Base-by-base conservation (phyloP, 148 eudicot genomes). In the Rhododendron henanense region DNA sequence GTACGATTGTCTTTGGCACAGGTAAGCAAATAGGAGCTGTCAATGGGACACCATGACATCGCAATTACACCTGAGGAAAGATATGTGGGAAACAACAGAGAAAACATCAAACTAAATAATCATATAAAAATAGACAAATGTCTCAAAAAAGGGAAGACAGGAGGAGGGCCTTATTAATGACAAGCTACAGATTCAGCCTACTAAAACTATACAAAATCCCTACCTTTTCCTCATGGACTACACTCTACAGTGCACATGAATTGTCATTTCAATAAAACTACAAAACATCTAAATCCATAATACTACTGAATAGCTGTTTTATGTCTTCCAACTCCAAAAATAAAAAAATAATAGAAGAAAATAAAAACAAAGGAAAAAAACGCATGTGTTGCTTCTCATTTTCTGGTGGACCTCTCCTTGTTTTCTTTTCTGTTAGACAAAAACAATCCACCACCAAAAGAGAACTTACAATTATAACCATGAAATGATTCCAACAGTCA, bases 11-110 rank as follows among this genome's bases (percentile, higher is more conserved):
- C 99, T 88, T 97, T 95, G 83, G 94, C 98, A 90, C 99, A 95
- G 28, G 98, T 94, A 81, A 97, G 94, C 90, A 97, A 89, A 89
- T 93, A 97, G 57, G 98, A 92, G 92, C 94, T 94, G 71, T 97
- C 99, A 89, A 76, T 88, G 59, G 98, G 98, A 85, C 98, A 97
- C 99, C 99, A 97, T n/a, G 98, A 93, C 99, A 97, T 95, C 10
- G 98, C 93, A 90, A 97, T 93, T 57, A 97, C 98, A 84, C 99
- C 89, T 87, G 45, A 21, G 18, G 45, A 37, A 77, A 55, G 41
- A 78, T 23, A 76, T 57, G 23, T 23, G 14, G 33, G 63, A 39
- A 75, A 78, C 87, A 63, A 85, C 18, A 25, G 53, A 84, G 33
- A 65, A 63, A 86, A 83, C 88, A 87, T 25, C 51, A 31, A 82